Evolutionary conservation across 805 yeast species (phyloP).

Genomic region (Metschnikowia henanensis): DNA sequence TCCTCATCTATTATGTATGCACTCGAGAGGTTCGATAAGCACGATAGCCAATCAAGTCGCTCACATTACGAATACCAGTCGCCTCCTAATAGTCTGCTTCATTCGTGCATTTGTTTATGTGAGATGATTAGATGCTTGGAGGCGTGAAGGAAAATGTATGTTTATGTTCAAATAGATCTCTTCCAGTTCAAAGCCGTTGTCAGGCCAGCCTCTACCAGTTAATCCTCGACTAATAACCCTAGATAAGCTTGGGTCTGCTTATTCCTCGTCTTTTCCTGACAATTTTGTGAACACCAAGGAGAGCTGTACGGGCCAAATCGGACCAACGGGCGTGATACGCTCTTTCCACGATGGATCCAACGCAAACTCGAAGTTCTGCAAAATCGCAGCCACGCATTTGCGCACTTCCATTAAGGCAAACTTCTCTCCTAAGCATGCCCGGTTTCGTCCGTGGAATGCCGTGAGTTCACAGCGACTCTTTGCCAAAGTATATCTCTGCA

Average conservation of each 20-base stretch:
- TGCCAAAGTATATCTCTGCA: slow-evolving; percentile 38
- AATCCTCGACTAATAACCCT: too few relatives aligned
- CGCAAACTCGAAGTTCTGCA: slow-evolving; percentile 35
- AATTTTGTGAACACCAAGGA: slow-evolving; percentile 8
- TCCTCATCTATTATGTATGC: too few relatives aligned
- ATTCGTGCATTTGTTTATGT: too few relatives aligned
- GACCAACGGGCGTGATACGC: slow-evolving; percentile 57
- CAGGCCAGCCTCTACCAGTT: too few relatives aligned
- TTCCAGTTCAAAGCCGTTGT: too few relatives aligned
- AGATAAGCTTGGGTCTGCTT: neutral
- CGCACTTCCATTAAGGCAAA: slow-evolving; percentile 50
- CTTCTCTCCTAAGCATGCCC: slow-evolving; percentile 63
- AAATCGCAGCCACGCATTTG: slow-evolving; percentile 35
- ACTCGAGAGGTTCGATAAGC: too few relatives aligned
- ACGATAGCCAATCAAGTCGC: too few relatives aligned
- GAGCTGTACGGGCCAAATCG: slow-evolving; percentile 48
- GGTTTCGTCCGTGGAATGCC: slow-evolving; percentile 58
- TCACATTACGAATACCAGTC: too few relatives aligned
- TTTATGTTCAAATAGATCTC: too few relatives aligned
- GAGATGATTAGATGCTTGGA: too few relatives aligned
- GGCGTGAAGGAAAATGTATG: too few relatives aligned
- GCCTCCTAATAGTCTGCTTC: too few relatives aligned
- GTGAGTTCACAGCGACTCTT: slow-evolving; percentile 48
- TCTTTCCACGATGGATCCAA: slow-evolving; percentile 48
- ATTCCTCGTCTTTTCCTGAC: neutral